Base-by-base conservation (phyloP, 2,329 filamentous ascomycete genomes). In the Acrocalymma vagum region DNA sequence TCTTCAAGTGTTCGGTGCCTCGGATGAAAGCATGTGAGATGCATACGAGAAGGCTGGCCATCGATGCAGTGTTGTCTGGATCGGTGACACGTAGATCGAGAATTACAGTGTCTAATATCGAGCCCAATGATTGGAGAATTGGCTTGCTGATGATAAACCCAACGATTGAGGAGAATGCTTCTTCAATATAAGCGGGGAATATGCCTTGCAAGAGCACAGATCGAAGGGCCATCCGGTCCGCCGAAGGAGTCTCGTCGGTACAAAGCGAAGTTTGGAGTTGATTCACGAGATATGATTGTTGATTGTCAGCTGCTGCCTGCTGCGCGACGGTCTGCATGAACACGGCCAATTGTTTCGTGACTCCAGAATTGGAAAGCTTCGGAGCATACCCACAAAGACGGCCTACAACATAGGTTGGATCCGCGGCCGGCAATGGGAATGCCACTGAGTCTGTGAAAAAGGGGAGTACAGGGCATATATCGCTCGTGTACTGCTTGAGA, bases 351-450 rank as follows among this genome's bases (percentile, higher is more conserved):
- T 82, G 75, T 49, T 80, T 83, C 6, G 76, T 71, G 9, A 74
- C 74, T 42, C 76, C 75, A 6, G 67, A 48, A 16, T 78, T 72
- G 3, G 62, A 64, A 3, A 84, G 65, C 50, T 79, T 82, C 1
- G 79, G 71, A 9, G 75, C 77, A 45, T 85, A 86, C 29, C 80
- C 77, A 49, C 80, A 82, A 21, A 86, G 67, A 42, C 77, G 77
- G 7, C 80, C 82, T 4, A 84, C 78, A 16, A 86, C 81, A 57
- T 86, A 86, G 0, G 75, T 79, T 2, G 83, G 83, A 55, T 86
- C 83, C 2, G 68, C 72, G 3, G 74, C 73, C 5, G 83, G 83
- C 4, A 85, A 68, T 3, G 83, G 83, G 57, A 86, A 86, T 0
- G 76, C 73, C 2, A 73, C 68, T 2, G 82, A 81, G 49, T 85